phyloP scores from a whole-genome alignment of 225 moss, liverwort and hornwort genomes.

The Thuidium tamariscinum region DNA sequence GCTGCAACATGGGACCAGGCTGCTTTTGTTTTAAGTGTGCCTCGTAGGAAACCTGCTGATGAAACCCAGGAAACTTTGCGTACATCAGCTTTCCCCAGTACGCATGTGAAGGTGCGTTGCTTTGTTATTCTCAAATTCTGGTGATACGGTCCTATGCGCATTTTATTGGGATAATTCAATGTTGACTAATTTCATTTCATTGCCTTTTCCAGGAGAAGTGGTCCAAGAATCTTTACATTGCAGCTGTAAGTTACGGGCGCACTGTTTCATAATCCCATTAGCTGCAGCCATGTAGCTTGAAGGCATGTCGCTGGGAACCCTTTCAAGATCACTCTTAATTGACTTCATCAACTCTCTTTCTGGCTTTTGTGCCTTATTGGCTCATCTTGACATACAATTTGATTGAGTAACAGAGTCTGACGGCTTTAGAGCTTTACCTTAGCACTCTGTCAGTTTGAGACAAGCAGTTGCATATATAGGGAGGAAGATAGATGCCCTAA shows the following conservation, averaged over 20 bases:
- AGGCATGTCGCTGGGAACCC: slow-evolving; percentile 3
- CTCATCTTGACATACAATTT: slow-evolving; percentile 12
- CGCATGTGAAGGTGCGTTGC: slow-evolving; percentile 75
- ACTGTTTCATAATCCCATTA: slow-evolving; percentile 65
- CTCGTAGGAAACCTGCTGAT: slow-evolving; percentile 88
- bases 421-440: slow-evolving; percentile 9
- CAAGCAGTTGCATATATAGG: slow-evolving; percentile 18
- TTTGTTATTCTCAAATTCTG: not conserved
- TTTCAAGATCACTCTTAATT: not conserved
- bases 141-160: not conserved
- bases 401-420: slow-evolving; percentile 13
- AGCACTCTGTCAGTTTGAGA: slow-evolving; percentile 18
- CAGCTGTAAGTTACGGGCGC: slow-evolving; percentile 96
- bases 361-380: slow-evolving; percentile 21
- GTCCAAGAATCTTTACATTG: slow-evolving; percentile 99
- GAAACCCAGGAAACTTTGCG: slow-evolving; percentile 98
- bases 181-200: not conserved
- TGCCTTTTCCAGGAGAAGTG: slow-evolving; percentile 63
- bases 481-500: slow-evolving; percentile 25
- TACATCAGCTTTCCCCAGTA: slow-evolving; percentile 79
- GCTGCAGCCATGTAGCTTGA: slow-evolving; percentile 1
- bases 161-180: not conserved
- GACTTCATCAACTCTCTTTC: slow-evolving; percentile 16
- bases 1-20: slow-evolving; percentile 99
- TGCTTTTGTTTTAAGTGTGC: slow-evolving; percentile 95